Base-by-base conservation (phyloP, 2,329 filamentous ascomycete species). In the Trichoderma gracile region DNA sequence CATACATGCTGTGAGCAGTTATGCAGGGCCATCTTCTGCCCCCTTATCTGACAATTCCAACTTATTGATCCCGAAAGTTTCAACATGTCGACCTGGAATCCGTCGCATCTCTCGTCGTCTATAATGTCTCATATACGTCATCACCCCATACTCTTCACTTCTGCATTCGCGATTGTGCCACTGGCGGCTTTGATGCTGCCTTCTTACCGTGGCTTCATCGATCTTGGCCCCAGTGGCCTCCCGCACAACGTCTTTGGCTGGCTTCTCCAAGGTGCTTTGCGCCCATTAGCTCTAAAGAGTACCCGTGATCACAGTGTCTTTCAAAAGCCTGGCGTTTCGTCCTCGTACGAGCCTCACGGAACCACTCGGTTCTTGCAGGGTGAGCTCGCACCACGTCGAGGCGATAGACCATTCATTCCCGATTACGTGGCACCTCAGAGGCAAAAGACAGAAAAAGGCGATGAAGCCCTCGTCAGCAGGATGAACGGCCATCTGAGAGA, bases 231-330 rank as follows among this genome's bases (percentile, higher is more conserved):
- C 3, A 79, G 80, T 64, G 80, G 80, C 17, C 64, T 80, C 0
- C 79, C 80, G 0, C 73, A 79, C 68, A 79, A 80, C 63, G 30
- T 76, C 30, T 38, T 72, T 21, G 80, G 80, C 38, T 82, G 78
- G 77, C 70, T 78, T 0, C 21, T 76, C 3, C 78, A 80, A 67
- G 67, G 72, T 9, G 15, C 68, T 5, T 58, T 77, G n/a, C 74
- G 74, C 62, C 67, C 72, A 2, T 21, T 80, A 19, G 73, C 75
- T 25, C 68, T 74, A 7, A 66, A 68, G 33, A 79, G 80, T 67
- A 71, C 71, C 2, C 67, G 73, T 5, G 71, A 70, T 5, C 71
- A 75, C 0, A 66, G 69, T 9, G 73, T 74, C 1, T 75, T 73
- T 58, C 42, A 66, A 21, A 67, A 73, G 57, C 60, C 67, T 0